Base-by-base conservation (phyloP, 176 grass and related monocot genomes). In the Cymbopogon citratus region DNA sequence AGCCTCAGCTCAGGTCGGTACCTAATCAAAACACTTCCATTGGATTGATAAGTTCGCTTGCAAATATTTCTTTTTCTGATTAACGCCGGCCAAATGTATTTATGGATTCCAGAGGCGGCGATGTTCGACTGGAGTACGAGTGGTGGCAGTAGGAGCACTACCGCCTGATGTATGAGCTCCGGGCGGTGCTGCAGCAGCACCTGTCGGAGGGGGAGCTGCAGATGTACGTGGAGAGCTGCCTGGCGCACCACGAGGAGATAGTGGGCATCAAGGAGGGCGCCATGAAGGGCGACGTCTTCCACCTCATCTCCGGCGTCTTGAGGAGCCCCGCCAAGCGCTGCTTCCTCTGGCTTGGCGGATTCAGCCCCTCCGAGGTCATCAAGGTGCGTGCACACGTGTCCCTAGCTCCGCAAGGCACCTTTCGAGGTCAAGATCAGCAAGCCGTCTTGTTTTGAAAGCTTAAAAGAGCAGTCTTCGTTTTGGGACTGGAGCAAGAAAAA, bases 331-430 rank as follows among this genome's bases (percentile, higher is more conserved):
- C 91, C 41, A 92, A 99, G 92, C 92, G 96, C 72, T 95, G 96
- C 86, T 99, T 99, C 92, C 94, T 99, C 82, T 99, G 96, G 96
- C 88, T 99, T 56, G 96, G 96, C 49, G 96, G 89, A 16, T 95
- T 99, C 82, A 92, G 96, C 13, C 96, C 96, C 48, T 99, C 96
- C 24, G 96, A 95, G 45, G 77, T 95, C 86, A 90, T 99, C 83
- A 99, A 99, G 96, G 96, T 99, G 49, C 63, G 9, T 18, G n/a
- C 9, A 26, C 75, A 33, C 60, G 59, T 65, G 60, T 19, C 15
- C 27, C 2, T 24, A 33, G n/a, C n/a, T n/a, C n/a, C n/a, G n/a
- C n/a, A n/a, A n/a, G n/a, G n/a, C n/a, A n/a, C n/a, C n/a, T n/a
- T n/a, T n/a, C n/a, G n/a, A n/a, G n/a, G n/a, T n/a, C n/a, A n/a